phyloP scores from a whole-genome alignment of 805 yeast genomes.

The Candida vartiovaarae region DNA sequence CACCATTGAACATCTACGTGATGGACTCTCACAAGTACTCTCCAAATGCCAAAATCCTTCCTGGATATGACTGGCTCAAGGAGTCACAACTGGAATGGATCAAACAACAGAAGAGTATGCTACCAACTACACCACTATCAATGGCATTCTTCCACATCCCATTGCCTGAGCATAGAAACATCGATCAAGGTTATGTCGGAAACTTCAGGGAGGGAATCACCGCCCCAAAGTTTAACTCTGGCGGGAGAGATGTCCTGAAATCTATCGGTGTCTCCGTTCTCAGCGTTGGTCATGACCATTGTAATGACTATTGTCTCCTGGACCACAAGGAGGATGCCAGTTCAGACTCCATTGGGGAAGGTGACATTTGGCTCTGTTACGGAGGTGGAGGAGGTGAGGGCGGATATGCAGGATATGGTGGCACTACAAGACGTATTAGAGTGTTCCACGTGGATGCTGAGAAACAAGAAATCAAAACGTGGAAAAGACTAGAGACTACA shows the following conservation, averaged over 20 bases:
- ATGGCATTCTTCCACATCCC: constrained; percentile 97
- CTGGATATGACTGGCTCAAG: constrained; percentile 85
- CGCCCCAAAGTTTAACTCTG: constrained; percentile 67
- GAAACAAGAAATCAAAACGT: constrained; percentile 39
- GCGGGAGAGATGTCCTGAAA: constrained; percentile 51
- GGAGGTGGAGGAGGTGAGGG: constrained; percentile 96
- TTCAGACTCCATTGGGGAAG: constrained; percentile 16
- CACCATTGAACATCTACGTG: constrained; percentile 60
- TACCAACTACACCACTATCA: constrained; percentile 38
- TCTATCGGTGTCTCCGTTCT: constrained; percentile 68
- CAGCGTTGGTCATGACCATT: constrained; percentile 92
- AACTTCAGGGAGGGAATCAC: constrained; percentile 63
- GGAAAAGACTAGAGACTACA: constrained; percentile 64
- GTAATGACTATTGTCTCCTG: constrained; percentile 80
- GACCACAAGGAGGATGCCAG: constrained; percentile 32
- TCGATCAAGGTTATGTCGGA: constrained; percentile 48
- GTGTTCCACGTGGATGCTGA: constrained; percentile 57
- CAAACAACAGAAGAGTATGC: constrained; percentile 23
- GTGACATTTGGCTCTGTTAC: constrained; percentile 71
- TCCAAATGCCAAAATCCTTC: constrained; percentile 51
- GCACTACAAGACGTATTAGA: constrained; percentile 74
- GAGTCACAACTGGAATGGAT: constrained; percentile 59
- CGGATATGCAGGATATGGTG: constrained; percentile 92
- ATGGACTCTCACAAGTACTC: constrained; percentile 82
- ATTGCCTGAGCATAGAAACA: constrained; percentile 68